Base-by-base conservation (phyloP, 148 eudicot genomes). In the Euryodendron excelsum region DNA sequence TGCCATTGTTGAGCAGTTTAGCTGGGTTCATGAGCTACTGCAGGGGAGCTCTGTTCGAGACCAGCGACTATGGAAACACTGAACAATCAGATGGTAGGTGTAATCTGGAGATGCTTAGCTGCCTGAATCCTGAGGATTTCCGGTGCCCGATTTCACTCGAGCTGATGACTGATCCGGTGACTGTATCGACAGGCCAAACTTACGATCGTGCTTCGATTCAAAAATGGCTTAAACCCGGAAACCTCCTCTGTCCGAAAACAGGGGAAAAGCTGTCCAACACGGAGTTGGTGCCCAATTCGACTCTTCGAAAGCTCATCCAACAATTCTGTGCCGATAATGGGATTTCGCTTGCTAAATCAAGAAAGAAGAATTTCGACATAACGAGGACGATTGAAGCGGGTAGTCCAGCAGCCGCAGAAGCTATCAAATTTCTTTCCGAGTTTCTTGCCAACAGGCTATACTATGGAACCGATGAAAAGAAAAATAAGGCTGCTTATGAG, bases 91-190 rank as follows among this genome's bases (percentile, higher is more conserved):
- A 81, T 3, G 83, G 65, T 4, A 80, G 33, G 62, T 45, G 55
- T 69, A 69, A 55, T 59, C 33, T 72, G n/a, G 91, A 86, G 52
- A 68, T 80, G 36, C 71, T 84, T 11, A 68, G 58, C 55, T 90
- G 84, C 78, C 74, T 92, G 79, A 92, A 91, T 64, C 88, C 86
- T 0, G 96, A 91, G 53, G 98, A 92, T 84, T 94, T 94, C 37
- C 83, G 93, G 21, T 94, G 98, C 47, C 98, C 98, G 1, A 94
- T 94, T 65, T 92, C 98, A 0, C 91, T 94, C 3, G 98, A 94
- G 74, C 79, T 94, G 53, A 94, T 94, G 98, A 86, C 81, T 48
- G 98, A 94, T 84, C 95, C 97, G 0, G 98, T 92, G 0, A 94
- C 91, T 0, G 86, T 94, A 12, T 84, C 96, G 0, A 92, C 95